phyloP scores from a whole-genome alignment of 1,139 yeast species.

The Magnusiomyces ingens region DNA sequence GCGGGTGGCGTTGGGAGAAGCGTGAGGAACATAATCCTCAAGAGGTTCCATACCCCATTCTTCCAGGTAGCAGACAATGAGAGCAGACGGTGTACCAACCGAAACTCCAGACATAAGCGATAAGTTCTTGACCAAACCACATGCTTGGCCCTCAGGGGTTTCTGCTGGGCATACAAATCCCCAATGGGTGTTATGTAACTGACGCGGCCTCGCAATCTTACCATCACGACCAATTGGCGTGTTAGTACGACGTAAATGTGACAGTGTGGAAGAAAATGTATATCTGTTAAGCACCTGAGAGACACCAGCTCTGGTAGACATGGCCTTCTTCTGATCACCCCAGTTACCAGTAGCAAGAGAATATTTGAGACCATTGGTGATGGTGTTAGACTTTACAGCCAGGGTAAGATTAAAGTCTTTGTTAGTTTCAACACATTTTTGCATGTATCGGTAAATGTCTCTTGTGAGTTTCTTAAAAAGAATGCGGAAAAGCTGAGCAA shows the following conservation, averaged over 20 bases:
- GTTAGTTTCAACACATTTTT: slow-evolving; percentile 96
- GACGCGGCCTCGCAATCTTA: slow-evolving; percentile 97
- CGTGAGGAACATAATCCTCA: slow-evolving; percentile 92
- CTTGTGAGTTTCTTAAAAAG: slow-evolving; percentile 88
- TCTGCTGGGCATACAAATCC: slow-evolving; percentile 99
- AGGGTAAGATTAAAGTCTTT: slow-evolving; percentile 92
- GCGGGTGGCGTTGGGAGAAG: slow-evolving; percentile 85
- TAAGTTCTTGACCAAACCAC: slow-evolving; percentile 95
- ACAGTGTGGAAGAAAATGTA: slow-evolving; percentile 92
- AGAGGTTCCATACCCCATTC: slow-evolving; percentile 99
- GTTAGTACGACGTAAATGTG: slow-evolving; percentile 97
- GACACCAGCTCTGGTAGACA: slow-evolving; percentile 98
- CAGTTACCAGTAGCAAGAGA: slow-evolving; percentile 99
- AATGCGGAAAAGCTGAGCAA: slow-evolving; percentile 91
- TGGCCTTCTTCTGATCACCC: slow-evolving; percentile 99
- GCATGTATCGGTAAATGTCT: slow-evolving; percentile 97
- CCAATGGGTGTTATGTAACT: slow-evolving; percentile 98
- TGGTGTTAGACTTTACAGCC: slow-evolving; percentile 95
- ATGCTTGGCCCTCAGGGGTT: slow-evolving; percentile 99
- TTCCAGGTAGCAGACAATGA: slow-evolving; percentile 84
- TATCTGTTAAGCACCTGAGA: slow-evolving; percentile 97
- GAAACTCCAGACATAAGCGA: slow-evolving; percentile 97
- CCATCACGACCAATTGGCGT: slow-evolving; percentile 99
- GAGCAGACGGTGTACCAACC: slow-evolving; percentile 96
- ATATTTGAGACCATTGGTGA: slow-evolving; percentile 94